phyloP scores from a whole-genome alignment of 2,329 filamentous ascomycete species.

The Xylaria sp. region DNA sequence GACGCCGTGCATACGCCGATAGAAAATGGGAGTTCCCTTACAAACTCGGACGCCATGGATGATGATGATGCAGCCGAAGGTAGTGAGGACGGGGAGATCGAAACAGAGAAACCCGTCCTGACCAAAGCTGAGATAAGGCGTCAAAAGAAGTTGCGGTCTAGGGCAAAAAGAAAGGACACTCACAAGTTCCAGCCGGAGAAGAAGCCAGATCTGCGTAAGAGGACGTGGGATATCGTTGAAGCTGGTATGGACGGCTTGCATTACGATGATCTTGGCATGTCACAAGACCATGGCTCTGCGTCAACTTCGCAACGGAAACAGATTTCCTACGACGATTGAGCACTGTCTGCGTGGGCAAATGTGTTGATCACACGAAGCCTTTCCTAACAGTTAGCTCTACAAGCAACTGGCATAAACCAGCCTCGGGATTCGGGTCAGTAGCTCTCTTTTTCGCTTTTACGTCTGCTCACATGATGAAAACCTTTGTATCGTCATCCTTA shows the following conservation, averaged over 20 bases:
- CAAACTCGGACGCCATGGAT: slow-evolving; percentile 33
- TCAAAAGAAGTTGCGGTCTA: slow-evolving; percentile 53
- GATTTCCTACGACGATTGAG: slow-evolving; percentile 61
- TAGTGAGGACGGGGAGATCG: slow-evolving; percentile 50
- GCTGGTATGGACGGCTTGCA: slow-evolving; percentile 68
- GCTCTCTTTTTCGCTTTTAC: slow-evolving; percentile 8
- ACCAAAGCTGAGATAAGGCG: slow-evolving; percentile 44
- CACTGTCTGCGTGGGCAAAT: not conserved
- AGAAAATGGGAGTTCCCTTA: slow-evolving; percentile 2
- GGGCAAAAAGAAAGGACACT: slow-evolving; percentile 53
- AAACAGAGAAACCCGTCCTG: slow-evolving; percentile 44
- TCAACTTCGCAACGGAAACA: slow-evolving; percentile 54
- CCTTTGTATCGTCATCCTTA: slow-evolving; percentile 95
- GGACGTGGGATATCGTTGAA: slow-evolving; percentile 74
- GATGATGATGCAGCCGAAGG: slow-evolving; percentile 40
- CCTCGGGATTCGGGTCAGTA: slow-evolving; percentile 41
- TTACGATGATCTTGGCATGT: slow-evolving; percentile 61
- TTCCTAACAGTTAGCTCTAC: slow-evolving; percentile 9
- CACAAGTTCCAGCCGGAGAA: slow-evolving; percentile 55
- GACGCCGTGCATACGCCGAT: slow-evolving; percentile 11
- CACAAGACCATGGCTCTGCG: slow-evolving; percentile 37
- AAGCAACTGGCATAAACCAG: not conserved
- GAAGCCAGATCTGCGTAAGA: slow-evolving; percentile 71
- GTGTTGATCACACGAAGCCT: not conserved
- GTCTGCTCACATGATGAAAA: slow-evolving; percentile 78